phyloP scores from a whole-genome alignment of 2,329 filamentous ascomycete genomes.

The Balansia obtecta region DNA sequence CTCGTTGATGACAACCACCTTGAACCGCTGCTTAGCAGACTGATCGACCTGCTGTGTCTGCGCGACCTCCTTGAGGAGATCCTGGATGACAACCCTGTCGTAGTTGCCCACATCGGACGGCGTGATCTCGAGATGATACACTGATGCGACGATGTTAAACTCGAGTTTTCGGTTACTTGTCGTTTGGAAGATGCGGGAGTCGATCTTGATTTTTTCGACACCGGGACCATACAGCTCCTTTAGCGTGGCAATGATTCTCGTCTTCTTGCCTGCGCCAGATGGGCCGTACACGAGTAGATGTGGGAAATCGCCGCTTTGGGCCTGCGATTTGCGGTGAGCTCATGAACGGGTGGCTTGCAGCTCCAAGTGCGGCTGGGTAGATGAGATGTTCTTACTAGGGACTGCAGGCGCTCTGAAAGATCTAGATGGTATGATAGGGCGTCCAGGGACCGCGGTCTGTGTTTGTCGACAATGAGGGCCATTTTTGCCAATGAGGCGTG shows the following conservation, averaged over 20 bases:
- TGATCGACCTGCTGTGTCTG: conserved; percentile 99
- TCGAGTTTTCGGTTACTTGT: conserved; percentile 93
- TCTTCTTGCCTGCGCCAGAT: conserved; percentile 95
- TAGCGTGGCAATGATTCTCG: conserved; percentile 84
- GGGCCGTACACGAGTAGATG: conserved; percentile 96
- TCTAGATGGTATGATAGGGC: conserved; percentile 77
- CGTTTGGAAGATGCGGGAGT: conserved; percentile 92
- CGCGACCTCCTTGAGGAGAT: conserved; percentile 91
- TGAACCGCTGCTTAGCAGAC: conserved; percentile 82
- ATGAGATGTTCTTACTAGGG: conserved; percentile 47
- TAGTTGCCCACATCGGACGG: conserved; percentile 94
- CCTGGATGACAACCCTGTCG: conserved; percentile 90
- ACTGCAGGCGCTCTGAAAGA: conserved; percentile 73
- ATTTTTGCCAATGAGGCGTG: conserved; percentile 26
- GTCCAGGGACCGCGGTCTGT: conserved; percentile 62
- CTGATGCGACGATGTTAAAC: conserved; percentile 95
- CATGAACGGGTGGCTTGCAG: neutral
- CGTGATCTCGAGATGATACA: conserved; percentile 97
- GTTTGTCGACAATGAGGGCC: conserved; percentile 61
- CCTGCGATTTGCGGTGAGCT: conserved; percentile 37
- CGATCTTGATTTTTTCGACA: conserved; percentile 99
- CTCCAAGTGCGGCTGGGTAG: neutral
- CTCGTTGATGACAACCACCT: conserved; percentile 98
- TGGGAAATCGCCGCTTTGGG: conserved; percentile 93
- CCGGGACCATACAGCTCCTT: conserved; percentile 92